Conservation (phyloP, 2,329 filamentous ascomycete species). For the Aureobasidium sp. region DNA sequence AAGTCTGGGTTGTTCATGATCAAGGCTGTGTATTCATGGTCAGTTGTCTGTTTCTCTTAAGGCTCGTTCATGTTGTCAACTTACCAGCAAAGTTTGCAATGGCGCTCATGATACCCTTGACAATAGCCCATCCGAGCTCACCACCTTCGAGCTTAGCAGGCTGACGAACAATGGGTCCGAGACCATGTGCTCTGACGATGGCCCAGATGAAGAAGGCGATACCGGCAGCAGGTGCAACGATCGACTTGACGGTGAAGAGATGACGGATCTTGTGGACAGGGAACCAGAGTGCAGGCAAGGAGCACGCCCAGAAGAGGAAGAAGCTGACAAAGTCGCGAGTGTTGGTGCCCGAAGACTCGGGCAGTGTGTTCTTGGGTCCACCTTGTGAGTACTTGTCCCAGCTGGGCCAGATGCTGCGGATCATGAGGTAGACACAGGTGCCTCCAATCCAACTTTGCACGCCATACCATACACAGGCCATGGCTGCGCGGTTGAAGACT, state of each 20-base stretch:
- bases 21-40: neutral
- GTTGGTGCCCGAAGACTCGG: constrained; percentile 58
- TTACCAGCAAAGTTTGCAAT: constrained; percentile 78
- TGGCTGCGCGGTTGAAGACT: constrained; percentile 76
- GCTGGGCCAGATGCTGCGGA: constrained; percentile 68
- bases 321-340: constrained; percentile 74
- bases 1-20: constrained; percentile 16
- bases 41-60: neutral
- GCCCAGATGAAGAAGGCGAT: constrained; percentile 85
- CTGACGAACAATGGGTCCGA: constrained; percentile 75
- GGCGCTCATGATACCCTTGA: constrained; percentile 80
- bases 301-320: constrained; percentile 77
- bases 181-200: constrained; percentile 70
- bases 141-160: constrained; percentile 56
- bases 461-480: constrained; percentile 83
- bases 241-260: constrained; percentile 84
- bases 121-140: constrained; percentile 70
- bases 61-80: constrained; percentile 55
- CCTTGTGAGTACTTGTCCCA: constrained; percentile 34
- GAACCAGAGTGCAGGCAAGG: constrained; percentile 79
- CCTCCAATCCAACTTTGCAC: constrained; percentile 79
- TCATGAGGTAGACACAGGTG: constrained; percentile 71
- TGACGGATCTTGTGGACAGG: constrained; percentile 84
- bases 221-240: constrained; percentile 72
- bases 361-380: constrained; percentile 59